These are phyloP conservation scores for Colletotrichum graminicola DNA, from an alignment of 2,329 filamentous ascomycete species.

Conservation along the genomic window DNA sequence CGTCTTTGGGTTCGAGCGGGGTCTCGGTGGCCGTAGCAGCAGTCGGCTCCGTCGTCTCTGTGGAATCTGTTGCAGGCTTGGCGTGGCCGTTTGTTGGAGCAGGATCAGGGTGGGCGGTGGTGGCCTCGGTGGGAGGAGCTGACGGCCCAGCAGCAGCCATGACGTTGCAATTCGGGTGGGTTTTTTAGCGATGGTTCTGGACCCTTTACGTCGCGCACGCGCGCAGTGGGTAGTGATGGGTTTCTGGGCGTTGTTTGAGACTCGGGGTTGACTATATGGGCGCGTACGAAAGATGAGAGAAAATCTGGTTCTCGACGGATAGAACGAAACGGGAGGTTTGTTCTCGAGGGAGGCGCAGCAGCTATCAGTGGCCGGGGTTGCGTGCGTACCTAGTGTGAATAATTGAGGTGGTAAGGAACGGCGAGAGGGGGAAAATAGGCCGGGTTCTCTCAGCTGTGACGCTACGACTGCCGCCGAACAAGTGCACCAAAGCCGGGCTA, in stretches of 20 bases:
- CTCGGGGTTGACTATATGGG: conserved; percentile 8
- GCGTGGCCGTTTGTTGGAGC: conserved; percentile 16
- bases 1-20: not conserved
- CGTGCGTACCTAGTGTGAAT: not conserved
- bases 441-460: conserved; percentile 20
- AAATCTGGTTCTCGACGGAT: not conserved
- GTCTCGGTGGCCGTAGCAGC: not conserved
- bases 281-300: not conserved
- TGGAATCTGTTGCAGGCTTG: conserved; percentile 25
- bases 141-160: conserved; percentile 37
- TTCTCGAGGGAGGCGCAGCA: conserved; percentile 35
- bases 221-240: not conserved
- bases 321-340: conserved; percentile 19
- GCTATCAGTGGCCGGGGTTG: conserved; percentile 35
- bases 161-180: conserved; percentile 33
- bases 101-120: conserved; percentile 23
- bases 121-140: conserved; percentile 28
- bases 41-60: conserved; percentile 9
- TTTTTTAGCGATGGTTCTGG: conserved; percentile 8
- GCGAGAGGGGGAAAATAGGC: conserved; percentile 7
- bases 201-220: conserved; percentile 1
- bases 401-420: not conserved
- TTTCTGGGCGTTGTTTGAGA: conserved; percentile 4
- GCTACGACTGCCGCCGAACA: not conserved
- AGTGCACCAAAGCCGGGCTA: not conserved